Evolutionary conservation across 2,329 filamentous ascomycete genomes (phyloP), one percentile per base, ranked within the genome.

Genomic region (Trichophyton mentagrophytes): DNA sequence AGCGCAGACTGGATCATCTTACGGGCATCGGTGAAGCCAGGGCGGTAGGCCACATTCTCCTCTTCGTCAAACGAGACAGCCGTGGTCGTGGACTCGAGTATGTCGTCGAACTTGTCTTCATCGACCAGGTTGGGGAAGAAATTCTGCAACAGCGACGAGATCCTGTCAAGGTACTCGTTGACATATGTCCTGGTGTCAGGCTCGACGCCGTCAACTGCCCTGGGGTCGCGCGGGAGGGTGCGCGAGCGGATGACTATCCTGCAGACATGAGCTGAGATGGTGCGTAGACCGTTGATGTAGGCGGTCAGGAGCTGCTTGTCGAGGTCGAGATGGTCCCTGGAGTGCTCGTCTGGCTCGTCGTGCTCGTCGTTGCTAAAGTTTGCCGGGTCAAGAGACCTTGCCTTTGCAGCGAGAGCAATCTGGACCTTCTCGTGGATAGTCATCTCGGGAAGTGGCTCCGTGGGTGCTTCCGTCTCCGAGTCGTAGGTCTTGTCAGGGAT

Each of bases 261-360:
- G 62, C 74, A 75, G 51, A 69, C 66, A n/a, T 66, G 63, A 15
- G 67, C 63, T 40, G 73, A 69, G 25, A 61, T 42, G 1, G 70
- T 73, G 38, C 71, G 70, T n/a, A 76, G 72, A 15, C 73, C 74
- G 57, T 76, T 76, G 65, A 76, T 72, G 64, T 74, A 75, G 9
- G 73, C 74, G 25, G 70, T 65, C 58, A 76, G 74, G 4, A 75
- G 65, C 30, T 69, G 67, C 47, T 70, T 71, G 60, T 76, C 74
- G 22, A 75, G 63, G 27, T 75, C 73, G 17, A 76, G 61, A 36
- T 69, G 66, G 60, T 76, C 74, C 30, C 65, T 67, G 5, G 71
- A 65, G 61, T 73, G 70, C 49, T 75, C 72, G 25, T 74, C 72
- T 13, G 70, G 69, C 49, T 63, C 62, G 13, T 51, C n/a, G 25